Conservation (phyloP, 768 basidiomycete species). For the Serendipita sp. region DNA sequence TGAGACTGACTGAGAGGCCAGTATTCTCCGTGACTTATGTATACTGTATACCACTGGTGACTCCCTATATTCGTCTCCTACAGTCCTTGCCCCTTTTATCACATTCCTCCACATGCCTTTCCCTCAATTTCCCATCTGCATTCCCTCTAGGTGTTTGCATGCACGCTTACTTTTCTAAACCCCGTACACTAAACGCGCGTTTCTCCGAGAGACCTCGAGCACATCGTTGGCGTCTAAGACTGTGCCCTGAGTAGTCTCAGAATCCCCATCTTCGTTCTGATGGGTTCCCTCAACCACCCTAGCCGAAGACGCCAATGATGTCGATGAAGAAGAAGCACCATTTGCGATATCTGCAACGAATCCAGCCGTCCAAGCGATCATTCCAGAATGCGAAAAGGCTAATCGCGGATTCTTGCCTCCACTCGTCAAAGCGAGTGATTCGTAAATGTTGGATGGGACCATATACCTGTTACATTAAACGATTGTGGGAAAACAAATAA, state of each 20-base stretch:
- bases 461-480: constrained; percentile 30
- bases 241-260: background rate
- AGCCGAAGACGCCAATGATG: background rate
- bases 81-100: too few species aligned
- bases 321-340: constrained; percentile 4
- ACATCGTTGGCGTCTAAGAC: background rate
- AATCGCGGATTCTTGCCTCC: constrained; percentile 28
- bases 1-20: too few species aligned
- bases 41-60: too few species aligned
- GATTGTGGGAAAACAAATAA: background rate
- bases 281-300: too few species aligned
- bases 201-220: background rate
- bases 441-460: constrained; percentile 61
- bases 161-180: background rate
- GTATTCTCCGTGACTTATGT: too few species aligned
- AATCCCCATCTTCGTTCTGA: too few species aligned
- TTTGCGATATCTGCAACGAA: constrained; percentile 40
- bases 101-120: too few species aligned
- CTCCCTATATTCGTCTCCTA: too few species aligned
- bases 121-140: too few species aligned
- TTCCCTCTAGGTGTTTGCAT: too few species aligned
- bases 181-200: background rate
- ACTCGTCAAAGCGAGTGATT: constrained; percentile 30
- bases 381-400: constrained; percentile 58
- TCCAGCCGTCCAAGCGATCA: constrained; percentile 76